Evolutionary conservation across 2,329 filamentous ascomycete genomes (phyloP).

Genomic region (Beauveria sp.): DNA sequence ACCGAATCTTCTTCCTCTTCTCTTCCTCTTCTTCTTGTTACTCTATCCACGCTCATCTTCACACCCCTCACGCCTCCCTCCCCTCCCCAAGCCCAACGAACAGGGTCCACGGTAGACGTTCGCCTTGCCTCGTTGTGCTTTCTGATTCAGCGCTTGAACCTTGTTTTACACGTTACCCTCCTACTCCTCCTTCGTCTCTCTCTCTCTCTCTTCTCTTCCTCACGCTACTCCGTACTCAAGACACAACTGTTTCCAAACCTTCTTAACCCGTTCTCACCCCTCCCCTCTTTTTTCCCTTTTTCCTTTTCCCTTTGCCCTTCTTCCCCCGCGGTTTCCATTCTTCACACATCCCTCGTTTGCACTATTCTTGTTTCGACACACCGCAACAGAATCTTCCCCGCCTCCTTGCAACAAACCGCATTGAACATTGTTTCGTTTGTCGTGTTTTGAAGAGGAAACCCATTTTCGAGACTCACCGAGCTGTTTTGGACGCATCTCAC

Average conservation of each 20-base stretch:
- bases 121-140: background rate
- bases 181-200: background rate
- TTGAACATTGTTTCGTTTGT: background rate
- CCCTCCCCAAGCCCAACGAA: background rate
- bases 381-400: background rate
- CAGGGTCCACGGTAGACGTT: conserved; percentile 9
- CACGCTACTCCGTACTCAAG: background rate
- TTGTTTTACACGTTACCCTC: conserved; percentile 5
- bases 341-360: no score
- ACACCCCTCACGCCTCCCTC: background rate
- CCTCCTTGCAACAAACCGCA: background rate
- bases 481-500: no score
- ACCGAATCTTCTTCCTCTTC: background rate
- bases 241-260: background rate
- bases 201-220: background rate
- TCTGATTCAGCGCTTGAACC: conserved; percentile 10
- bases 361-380: background rate
- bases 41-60: background rate
- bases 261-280: conserved; percentile 5
- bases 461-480: background rate
- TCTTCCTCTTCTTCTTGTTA: background rate
- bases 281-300: background rate
- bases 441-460: background rate
- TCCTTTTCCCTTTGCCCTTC: background rate
- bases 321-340: background rate